Base-by-base conservation (phyloP, 208 protist species). In the Trypanosoma mega region DNA sequence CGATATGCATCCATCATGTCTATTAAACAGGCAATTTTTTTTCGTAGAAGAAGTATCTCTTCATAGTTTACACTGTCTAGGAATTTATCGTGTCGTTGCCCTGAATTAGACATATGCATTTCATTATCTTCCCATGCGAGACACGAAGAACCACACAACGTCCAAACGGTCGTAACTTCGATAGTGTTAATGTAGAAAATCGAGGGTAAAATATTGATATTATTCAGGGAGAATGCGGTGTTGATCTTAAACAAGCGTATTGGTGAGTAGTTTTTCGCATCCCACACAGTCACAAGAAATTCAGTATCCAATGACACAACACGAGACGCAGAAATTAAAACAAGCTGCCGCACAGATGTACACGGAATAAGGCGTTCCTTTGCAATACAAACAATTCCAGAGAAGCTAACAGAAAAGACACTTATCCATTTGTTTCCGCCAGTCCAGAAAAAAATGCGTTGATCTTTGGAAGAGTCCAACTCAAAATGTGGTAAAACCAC, bases 1-100 rank as follows among this genome's bases (percentile, higher is more conserved):
- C 59, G 59, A 57, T 65, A 65, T 1, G 29, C 27, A 29, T 65
- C 49, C 31, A 56, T 65, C 59, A 65, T 65, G n/a, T 56, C 59
- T 12, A 65, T 3, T 36, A 65, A 24, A 45, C 59, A 65, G 0
- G 9, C 18, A 21, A 57, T 37, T 3, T 54, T 65, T 16, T 65
- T 65, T 16, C 6, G 26, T 7, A 56, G 16, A 31, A 56, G 27
- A 31, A 37, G 14, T 26, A 36, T 54, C 23, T 57, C 37, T 20
- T 49, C 23, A 12, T 51, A 21, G 20, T 31, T 36, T 11, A 55
- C 34, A 47, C 3, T 21, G 21, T 41, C 20, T 37, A 18, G 27
- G 2, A 12, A 39, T 53, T 0, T 41, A 27, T 20, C 18, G 37
- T 20, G 39, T 24, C 30, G 9, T 21, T 48, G 9, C 5, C 6